These are phyloP conservation scores for Aspergillus fructus DNA, from an alignment of 2,329 filamentous ascomycete species.

Conservation along the genomic window DNA sequence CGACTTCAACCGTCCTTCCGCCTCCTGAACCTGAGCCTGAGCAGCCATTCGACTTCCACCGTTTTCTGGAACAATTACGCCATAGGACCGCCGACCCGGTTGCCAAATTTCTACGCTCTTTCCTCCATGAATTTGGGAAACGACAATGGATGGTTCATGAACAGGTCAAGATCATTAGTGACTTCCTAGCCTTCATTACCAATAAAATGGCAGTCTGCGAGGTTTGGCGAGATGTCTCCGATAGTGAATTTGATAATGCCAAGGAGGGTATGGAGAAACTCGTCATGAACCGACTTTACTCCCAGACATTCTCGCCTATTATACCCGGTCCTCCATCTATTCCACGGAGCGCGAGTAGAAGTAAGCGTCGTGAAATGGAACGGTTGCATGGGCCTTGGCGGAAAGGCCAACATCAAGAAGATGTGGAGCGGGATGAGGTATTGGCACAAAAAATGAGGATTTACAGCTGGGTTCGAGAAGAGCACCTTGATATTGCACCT, in stretches of 20 bases:
- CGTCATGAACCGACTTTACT: slow-evolving; percentile 96
- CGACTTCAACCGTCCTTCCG: slow-evolving; percentile 52
- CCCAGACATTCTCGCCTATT: slow-evolving; percentile 92
- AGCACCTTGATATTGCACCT: slow-evolving; percentile 87
- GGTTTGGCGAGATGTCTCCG: slow-evolving; percentile 92
- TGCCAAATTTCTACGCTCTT: slow-evolving; percentile 91
- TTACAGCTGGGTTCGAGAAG: slow-evolving; percentile 90
- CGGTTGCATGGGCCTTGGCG: slow-evolving; percentile 75
- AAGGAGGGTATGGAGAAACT: slow-evolving; percentile 99
- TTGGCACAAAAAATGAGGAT: slow-evolving; percentile 95
- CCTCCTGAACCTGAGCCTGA: slow-evolving; percentile 78
- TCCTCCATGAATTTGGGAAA: slow-evolving; percentile 91
- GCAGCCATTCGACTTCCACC: slow-evolving; percentile 93
- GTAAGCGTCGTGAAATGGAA: slow-evolving; percentile 67
- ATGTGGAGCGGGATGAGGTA: slow-evolving; percentile 95
- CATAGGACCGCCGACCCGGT: slow-evolving; percentile 98
- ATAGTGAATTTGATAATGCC: slow-evolving; percentile 97
- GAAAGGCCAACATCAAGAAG: slow-evolving; percentile 93
- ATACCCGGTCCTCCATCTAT: slow-evolving; percentile 78
- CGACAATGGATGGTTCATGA: slow-evolving; percentile 99
- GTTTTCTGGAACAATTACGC: slow-evolving; percentile 91
- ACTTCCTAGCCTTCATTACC: slow-evolving; percentile 93
- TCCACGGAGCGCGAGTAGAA: slow-evolving; percentile 57
- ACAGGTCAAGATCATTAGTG: slow-evolving; percentile 97
- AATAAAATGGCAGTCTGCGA: slow-evolving; percentile 99